Evolutionary conservation across 371 early-diverging fungal species (phyloP), one percentile per base, ranked within the genome.

Genomic region (Apophysomyces trapeziformis): DNA sequence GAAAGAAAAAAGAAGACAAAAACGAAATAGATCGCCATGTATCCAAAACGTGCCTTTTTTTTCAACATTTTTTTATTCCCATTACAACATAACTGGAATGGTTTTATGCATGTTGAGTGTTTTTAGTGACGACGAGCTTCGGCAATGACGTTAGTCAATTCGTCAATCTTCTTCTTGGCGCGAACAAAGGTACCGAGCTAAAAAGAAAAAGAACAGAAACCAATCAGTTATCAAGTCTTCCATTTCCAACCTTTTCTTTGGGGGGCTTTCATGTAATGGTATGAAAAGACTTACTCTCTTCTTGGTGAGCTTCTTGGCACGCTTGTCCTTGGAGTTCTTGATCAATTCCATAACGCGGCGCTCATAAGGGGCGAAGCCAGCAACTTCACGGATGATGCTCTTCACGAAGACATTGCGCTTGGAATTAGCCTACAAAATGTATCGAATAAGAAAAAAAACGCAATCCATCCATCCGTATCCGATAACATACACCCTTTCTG

Each of bases 291-390:
- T 73, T 89, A 94, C 92, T 82, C 96, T 93, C 89, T 90, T 92
- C 93, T 99, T 99, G 77, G 97, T 96, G 67, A 99, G 91, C 91
- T 95, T 95, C 85, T 95, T 93, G 72, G 99, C 99, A 82, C 99
- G 93, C 97, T 99, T 99, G 85, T 99, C 99, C 87, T 95, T 96
- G 88, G 95, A 93, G 95, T 98, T 98, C 93, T 96, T 97, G 83
- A 99, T 87, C 93, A 99, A 90, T 90, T 99, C 99, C 96, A 99
- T 96, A 75, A 98, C 92, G 80, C 99, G 94, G 78, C 93, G 94
- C 87, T 99, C 99, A 81, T 98, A 99, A 68, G 99, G 99, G 63
- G 99, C 95, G 77, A 93, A 98, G 66, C 99, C 99, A 71, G 89
- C 90, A 57, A 99, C 98, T 86, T 99, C 99, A 77, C 99, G 96